These are phyloP conservation scores for Vachellia collinsii DNA, from an alignment of 306 rosid species.

Conservation along the genomic window DNA sequence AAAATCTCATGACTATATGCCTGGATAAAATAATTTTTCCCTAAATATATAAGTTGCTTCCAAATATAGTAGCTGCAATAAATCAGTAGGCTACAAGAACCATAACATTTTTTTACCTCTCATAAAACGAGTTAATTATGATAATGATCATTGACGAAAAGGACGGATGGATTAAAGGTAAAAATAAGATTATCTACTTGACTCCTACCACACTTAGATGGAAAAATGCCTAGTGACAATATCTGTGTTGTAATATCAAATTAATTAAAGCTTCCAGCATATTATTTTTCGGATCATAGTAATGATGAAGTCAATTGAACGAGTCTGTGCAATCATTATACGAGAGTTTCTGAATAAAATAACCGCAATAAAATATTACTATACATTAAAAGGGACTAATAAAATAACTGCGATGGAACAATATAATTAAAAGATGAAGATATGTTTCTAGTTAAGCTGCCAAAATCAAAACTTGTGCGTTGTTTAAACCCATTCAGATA, in stretches of 20 bases:
- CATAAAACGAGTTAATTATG: constrained; percentile 1
- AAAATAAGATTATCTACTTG: not conserved
- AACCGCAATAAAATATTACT: not conserved
- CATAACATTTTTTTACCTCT: constrained; percentile 9
- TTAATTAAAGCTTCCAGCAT: not conserved
- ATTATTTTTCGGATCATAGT: not conserved
- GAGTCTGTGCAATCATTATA: not conserved
- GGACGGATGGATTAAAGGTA: not conserved
- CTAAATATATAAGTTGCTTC: not conserved
- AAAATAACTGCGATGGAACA: not conserved
- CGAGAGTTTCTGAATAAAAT: no score
- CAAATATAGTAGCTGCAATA: constrained; percentile 1
- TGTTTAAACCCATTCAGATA: not conserved
- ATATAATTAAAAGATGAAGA: not conserved
- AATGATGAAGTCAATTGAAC: constrained; percentile 3
- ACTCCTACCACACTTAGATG: no score
- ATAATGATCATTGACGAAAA: constrained; percentile 28
- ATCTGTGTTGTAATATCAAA: not conserved
- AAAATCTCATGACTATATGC: not conserved
- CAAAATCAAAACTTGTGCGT: constrained; percentile 1
- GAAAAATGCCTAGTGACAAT: not conserved
- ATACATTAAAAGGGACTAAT: not conserved
- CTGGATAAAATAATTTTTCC: constrained; percentile 20
- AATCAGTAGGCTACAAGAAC: not conserved
- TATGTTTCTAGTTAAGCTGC: not conserved